phyloP scores from a whole-genome alignment of 345 rosid species.

The Conringia planisiliqua region DNA sequence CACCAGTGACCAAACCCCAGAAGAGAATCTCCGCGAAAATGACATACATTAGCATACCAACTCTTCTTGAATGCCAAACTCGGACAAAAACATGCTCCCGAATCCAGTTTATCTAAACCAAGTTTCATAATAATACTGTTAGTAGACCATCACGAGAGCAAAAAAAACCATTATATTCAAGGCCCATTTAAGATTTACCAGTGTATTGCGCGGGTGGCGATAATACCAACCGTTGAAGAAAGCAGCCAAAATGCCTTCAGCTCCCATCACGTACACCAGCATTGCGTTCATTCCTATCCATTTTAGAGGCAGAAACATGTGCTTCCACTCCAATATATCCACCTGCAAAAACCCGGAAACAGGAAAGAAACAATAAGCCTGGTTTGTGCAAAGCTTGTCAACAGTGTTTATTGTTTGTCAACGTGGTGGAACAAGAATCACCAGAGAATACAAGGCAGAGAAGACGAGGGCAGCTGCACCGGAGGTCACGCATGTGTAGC shows the following conservation, averaged over 20 bases:
- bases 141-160: not conserved
- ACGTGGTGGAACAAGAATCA: constrained; percentile 21
- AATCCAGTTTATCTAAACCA: constrained; percentile 57
- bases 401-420: not conserved
- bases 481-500: constrained; percentile 80
- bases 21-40: constrained; percentile 74
- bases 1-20: constrained; percentile 61
- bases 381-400: not conserved
- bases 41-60: constrained; percentile 63
- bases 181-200: constrained; percentile 36
- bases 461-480: constrained; percentile 81
- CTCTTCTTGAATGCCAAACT: constrained; percentile 62
- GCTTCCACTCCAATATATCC: constrained; percentile 49
- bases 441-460: constrained; percentile 63
- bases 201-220: constrained; percentile 56
- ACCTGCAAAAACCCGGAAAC: constrained; percentile 42
- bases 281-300: constrained; percentile 98
- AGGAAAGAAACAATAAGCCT: not conserved
- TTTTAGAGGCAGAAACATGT: constrained; percentile 54
- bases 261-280: constrained; percentile 96
- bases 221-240: constrained; percentile 91
- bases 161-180: not conserved
- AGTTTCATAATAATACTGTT: not conserved
- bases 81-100: constrained; percentile 55
- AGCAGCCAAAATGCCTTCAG: constrained; percentile 82